Conservation (phyloP, 805 yeast species). For the Starmerella sp. region DNA sequence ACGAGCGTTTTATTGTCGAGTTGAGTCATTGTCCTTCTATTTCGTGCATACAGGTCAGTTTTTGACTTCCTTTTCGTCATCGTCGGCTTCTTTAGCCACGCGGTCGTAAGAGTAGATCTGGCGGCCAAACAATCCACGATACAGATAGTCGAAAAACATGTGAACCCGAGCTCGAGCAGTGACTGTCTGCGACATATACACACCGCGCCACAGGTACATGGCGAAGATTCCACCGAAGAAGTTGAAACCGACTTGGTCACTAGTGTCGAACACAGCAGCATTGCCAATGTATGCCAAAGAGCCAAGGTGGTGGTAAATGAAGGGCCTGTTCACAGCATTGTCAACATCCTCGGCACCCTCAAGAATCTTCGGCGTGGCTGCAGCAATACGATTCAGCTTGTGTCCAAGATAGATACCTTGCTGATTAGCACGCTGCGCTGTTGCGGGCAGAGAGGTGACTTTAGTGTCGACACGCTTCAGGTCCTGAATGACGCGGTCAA, state of each 20-base stretch:
- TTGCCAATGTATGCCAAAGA: conserved; percentile 60
- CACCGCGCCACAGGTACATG: conserved; percentile 65
- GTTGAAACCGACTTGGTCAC: conserved; percentile 36
- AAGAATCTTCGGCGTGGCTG: conserved; percentile 11
- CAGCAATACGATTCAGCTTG: conserved; percentile 44
- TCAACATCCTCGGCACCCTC: conserved; percentile 43
- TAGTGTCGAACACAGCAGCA: conserved; percentile 61
- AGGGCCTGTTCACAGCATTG: conserved; percentile 45
- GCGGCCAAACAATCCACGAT: conserved; percentile 36
- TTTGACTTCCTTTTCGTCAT: not conserved
- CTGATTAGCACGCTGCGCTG: conserved; percentile 64
- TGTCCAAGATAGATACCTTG: conserved; percentile 58
- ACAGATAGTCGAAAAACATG: conserved; percentile 57
- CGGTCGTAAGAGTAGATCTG: conserved; percentile 26
- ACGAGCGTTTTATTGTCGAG: too few species aligned
- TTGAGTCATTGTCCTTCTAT: too few species aligned
- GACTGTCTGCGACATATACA: conserved; percentile 57
- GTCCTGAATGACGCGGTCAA: conserved; percentile 41
- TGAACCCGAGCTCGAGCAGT: conserved; percentile 52
- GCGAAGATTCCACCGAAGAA: conserved; percentile 56
- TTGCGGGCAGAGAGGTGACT: conserved; percentile 59
- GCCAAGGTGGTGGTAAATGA: conserved; percentile 53
- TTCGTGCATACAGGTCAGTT: not conserved
- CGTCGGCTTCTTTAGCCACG: conserved; percentile 8
- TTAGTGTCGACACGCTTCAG: conserved; percentile 48